Evolutionary conservation across 352 stramenopile genomes (phyloP).

Genomic region (Pilasporangium apinafurcum): DNA sequence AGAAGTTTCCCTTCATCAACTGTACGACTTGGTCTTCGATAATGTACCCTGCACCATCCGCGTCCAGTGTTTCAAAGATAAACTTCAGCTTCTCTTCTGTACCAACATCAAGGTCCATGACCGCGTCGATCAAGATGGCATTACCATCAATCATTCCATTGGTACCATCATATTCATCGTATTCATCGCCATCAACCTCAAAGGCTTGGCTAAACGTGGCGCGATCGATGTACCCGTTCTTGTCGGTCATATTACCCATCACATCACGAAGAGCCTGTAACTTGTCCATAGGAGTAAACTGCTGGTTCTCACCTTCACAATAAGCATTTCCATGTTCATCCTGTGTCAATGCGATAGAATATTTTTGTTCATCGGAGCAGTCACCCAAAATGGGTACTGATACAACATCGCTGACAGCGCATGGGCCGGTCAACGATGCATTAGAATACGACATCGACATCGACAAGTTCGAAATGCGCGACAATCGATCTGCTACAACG

Average conservation of each 20-base stretch:
- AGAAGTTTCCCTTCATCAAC: slow-evolving; percentile 71
- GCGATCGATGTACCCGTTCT: slow-evolving; percentile 58
- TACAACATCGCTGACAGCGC: slow-evolving; percentile 30
- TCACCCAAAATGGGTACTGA: slow-evolving; percentile 66
- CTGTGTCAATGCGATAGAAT: slow-evolving; percentile 59
- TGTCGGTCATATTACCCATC: slow-evolving; percentile 63
- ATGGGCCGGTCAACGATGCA: slow-evolving; percentile 26
- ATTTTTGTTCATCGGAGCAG: slow-evolving; percentile 62
- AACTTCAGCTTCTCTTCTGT: slow-evolving; percentile 75
- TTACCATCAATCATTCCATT: slow-evolving; percentile 63
- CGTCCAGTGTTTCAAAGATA: slow-evolving; percentile 81
- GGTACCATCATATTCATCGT: slow-evolving; percentile 43
- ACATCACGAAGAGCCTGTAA: slow-evolving; percentile 66
- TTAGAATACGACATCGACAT: slow-evolving; percentile 39
- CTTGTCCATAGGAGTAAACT: slow-evolving; percentile 45
- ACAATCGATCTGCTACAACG: slow-evolving; percentile 43
- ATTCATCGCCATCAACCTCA: slow-evolving; percentile 47
- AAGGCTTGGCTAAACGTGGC: slow-evolving; percentile 74
- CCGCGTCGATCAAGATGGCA: slow-evolving; percentile 75
- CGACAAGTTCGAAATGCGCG: slow-evolving; percentile 37
- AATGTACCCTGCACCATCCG: slow-evolving; percentile 38
- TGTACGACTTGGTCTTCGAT: slow-evolving; percentile 55
- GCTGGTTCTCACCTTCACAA: slow-evolving; percentile 1
- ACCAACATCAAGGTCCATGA: slow-evolving; percentile 68
- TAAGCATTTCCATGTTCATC: slow-evolving; percentile 15